Conservation (phyloP, 1,284 basidiomycete species). For the Serendipita sp. region DNA sequence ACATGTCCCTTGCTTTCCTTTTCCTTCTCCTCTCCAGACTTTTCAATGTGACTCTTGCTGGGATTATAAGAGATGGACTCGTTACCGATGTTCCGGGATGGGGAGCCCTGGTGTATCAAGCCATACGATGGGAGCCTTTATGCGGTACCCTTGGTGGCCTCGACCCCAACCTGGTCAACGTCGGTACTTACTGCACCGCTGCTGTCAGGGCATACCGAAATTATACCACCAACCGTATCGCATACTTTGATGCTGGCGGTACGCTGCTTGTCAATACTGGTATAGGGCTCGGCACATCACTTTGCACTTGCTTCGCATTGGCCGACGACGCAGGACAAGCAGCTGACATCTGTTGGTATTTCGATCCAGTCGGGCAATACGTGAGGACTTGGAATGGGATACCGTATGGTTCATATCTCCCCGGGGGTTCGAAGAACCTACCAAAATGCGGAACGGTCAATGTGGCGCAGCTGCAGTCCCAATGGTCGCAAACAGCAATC, state of each 20-base stretch:
- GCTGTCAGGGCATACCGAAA: not conserved
- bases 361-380: not conserved
- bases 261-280: not conserved
- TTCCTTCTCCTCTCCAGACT: not conserved
- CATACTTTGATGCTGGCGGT: not conserved
- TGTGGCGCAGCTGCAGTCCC: not conserved
- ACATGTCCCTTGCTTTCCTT: not conserved
- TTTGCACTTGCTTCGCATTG: not conserved
- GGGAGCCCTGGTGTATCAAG: not conserved
- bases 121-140: not conserved
- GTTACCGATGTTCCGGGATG: not conserved
- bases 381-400: not conserved
- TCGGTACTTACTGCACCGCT: not conserved
- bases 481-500: not conserved
- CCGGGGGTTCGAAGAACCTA: not conserved
- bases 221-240: not conserved
- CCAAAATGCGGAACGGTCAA: not conserved
- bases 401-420: not conserved
- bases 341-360: not conserved
- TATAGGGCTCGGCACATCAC: not conserved
- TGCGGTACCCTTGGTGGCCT: not conserved
- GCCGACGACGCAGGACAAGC: not conserved
- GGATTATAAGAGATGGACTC: not conserved
- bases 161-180: not conserved
- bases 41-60: not conserved